phyloP scores from a whole-genome alignment of 345 rosid genomes.

The Acer yangbiense region DNA sequence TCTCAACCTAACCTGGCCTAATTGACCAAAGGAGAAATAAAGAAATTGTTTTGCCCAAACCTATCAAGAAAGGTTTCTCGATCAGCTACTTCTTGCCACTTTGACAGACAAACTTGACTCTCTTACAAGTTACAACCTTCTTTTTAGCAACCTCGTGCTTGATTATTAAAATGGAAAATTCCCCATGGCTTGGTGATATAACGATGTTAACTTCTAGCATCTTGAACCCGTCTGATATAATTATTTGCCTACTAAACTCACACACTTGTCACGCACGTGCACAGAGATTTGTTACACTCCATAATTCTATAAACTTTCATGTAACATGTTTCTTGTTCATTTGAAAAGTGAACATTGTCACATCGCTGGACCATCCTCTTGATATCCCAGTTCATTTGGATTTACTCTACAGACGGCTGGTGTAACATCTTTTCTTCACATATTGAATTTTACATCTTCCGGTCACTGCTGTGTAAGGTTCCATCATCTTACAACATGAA shows the following conservation, averaged over 20 bases:
- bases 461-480: too few relatives aligned
- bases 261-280: too few relatives aligned
- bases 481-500: too few relatives aligned
- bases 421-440: neutral
- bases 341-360: neutral
- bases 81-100: too few relatives aligned
- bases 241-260: neutral
- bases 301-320: neutral
- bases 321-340: neutral
- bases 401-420: neutral
- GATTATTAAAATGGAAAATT: too few relatives aligned
- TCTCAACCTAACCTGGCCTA: too few relatives aligned
- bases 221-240: neutral
- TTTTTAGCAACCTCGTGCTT: too few relatives aligned
- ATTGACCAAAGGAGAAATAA: neutral
- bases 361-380: too few relatives aligned
- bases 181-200: neutral
- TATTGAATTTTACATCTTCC: neutral
- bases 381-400: neutral
- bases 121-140: neutral
- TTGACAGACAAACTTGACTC: neutral
- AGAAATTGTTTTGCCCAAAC: neutral
- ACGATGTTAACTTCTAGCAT: neutral
- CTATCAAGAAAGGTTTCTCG: neutral
- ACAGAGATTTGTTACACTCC: neutral